Base-by-base conservation (phyloP, 2,329 filamentous ascomycete species). In the Fusarium humuli region DNA sequence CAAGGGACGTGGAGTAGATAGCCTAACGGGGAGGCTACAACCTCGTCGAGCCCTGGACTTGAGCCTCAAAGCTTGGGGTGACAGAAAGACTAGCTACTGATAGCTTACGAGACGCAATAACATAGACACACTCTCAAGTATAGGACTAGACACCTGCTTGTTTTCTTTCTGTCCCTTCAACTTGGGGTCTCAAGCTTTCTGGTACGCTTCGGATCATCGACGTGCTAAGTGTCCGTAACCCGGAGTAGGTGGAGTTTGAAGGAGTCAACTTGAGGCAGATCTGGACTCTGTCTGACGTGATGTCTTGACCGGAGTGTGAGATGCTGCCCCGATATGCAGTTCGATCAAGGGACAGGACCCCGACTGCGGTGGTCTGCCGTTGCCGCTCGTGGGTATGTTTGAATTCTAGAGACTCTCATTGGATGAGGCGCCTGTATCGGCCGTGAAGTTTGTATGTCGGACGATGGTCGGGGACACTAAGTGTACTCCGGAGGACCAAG, bases 401-500 rank as follows among this genome's bases (percentile, higher is more conserved):
- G 59, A 64, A 52, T 52, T 67, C 37, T 22, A 40, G 18, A 52
- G 44, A 44, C 20, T 41, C 34, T 22, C 40, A 70, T 70, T 70
- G 67, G 67, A 42, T 23, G 40, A 64, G 27, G 44, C 34, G 65
- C 64, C 64, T 67, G 54, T 48, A 52, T 59, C 40, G 66, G 65
- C 42, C 29, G 45, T 49, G 46, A 42, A 41, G 49, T 34, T 46
- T 42, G 23, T 48, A 20, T 49, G 52, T 61, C 41, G 59, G 68
- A 65, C 42, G 56, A 65, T 25, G 44, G 18, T 16, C 67, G 67
- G 67, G 67, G 67, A 56, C 18, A 40, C 67, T 70, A 71, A 45
- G 34, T 27, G 22, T 32, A 60, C 67, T 70, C 67, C 67, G 63
- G 52, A 46, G 25, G n/a, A 18, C 27, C 25, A 47, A 16, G n/a